These are phyloP conservation scores for Fusarium poae DNA, from an alignment of 2,329 filamentous ascomycete genomes.

Conservation along the genomic window DNA sequence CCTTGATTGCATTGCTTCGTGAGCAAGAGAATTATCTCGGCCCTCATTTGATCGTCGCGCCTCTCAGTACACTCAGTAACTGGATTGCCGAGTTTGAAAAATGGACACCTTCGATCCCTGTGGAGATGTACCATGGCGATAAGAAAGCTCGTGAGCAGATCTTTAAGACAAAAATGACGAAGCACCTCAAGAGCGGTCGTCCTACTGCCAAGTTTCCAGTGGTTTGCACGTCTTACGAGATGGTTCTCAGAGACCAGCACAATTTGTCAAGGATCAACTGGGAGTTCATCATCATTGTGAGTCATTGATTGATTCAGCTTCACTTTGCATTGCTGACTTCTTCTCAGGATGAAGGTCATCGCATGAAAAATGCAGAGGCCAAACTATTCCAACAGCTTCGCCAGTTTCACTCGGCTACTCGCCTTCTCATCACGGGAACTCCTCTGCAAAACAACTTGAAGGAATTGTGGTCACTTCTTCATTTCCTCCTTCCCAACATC, in stretches of 20 bases:
- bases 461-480: slow-evolving; percentile 93
- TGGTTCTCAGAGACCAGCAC: slow-evolving; percentile 90
- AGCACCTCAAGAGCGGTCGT: slow-evolving; percentile 71
- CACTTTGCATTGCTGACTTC: slow-evolving; percentile 36
- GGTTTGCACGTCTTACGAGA: slow-evolving; percentile 95
- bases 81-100: slow-evolving; percentile 95
- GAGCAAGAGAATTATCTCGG: slow-evolving; percentile 87
- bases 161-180: slow-evolving; percentile 78
- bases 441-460: slow-evolving; percentile 95
- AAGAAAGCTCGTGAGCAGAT: slow-evolving; percentile 82
- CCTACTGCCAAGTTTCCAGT: slow-evolving; percentile 82
- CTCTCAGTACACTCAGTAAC: slow-evolving; percentile 91
- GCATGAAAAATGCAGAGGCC: slow-evolving; percentile 96
- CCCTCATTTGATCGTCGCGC: slow-evolving; percentile 90
- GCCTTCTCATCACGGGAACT: slow-evolving; percentile 93
- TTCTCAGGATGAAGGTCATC: slow-evolving; percentile 87
- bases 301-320: slow-evolving; percentile 41
- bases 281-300: slow-evolving; percentile 95
- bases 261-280: slow-evolving; percentile 87
- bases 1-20: slow-evolving; percentile 85
- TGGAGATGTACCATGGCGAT: slow-evolving; percentile 89
- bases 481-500: slow-evolving; percentile 92
- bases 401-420: slow-evolving; percentile 89
- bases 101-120: slow-evolving; percentile 91
- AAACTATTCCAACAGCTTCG: slow-evolving; percentile 90